Percentiles rank a stretch among this genome's conserved stretches.
These are phyloP conservation scores for Exobasidium rhododendri DNA, from an alignment of 1,284 basidiomycete genomes.

Conservation along the genomic window DNA sequence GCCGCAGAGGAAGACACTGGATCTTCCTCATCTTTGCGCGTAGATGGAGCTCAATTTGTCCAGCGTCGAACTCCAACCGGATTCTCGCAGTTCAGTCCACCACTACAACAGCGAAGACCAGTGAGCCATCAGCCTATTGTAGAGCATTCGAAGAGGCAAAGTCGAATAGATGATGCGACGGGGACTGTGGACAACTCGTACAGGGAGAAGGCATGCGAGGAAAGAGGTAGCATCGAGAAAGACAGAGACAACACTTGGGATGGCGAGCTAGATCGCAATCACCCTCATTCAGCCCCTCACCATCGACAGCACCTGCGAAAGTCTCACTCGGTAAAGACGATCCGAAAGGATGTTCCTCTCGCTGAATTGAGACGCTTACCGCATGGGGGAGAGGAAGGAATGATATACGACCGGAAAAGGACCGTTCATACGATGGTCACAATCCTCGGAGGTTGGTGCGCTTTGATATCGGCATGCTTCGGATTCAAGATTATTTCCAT, in stretches of 20 bases:
- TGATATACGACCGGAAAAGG: slow-evolving; percentile 1
- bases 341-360: neutral
- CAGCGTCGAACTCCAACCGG: neutral
- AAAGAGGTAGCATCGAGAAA: neutral
- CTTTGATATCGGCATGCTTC: neutral
- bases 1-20: too few species aligned
- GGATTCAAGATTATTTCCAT: slow-evolving; percentile 1
- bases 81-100: neutral
- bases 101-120: neutral
- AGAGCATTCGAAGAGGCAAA: neutral
- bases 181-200: neutral
- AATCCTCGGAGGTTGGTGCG: neutral
- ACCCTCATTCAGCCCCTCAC: neutral
- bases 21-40: neutral
- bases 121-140: neutral
- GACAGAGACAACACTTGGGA: neutral
- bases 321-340: neutral
- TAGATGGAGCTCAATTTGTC: neutral
- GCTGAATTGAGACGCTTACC: neutral
- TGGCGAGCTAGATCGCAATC: neutral
- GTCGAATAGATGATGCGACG: neutral
- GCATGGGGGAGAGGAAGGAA: neutral
- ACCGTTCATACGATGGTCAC: neutral
- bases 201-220: neutral
- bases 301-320: neutral